These are phyloP conservation scores for Saturnispora galanensis DNA, from an alignment of 805 yeast genomes.

Conservation along the genomic window DNA sequence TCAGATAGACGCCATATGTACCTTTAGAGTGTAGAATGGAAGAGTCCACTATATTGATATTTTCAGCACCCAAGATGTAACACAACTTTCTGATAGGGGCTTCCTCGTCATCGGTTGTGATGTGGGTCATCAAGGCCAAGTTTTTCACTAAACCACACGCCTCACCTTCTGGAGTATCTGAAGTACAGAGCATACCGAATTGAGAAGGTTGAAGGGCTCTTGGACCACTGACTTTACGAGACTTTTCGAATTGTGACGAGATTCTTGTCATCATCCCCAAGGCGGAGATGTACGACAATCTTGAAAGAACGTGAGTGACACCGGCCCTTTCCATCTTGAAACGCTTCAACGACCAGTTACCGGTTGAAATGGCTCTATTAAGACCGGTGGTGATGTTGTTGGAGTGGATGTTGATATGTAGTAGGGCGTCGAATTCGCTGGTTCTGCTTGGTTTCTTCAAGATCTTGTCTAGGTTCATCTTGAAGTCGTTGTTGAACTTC, in stretches of 20 bases:
- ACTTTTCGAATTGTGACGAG: conserved; percentile 96
- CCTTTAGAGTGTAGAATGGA: conserved; percentile 66
- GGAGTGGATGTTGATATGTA: conserved; percentile 84
- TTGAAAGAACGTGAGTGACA: conserved; percentile 90
- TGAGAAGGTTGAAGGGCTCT: conserved; percentile 98
- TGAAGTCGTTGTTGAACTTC: conserved; percentile 90
- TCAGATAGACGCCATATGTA: conserved; percentile 79
- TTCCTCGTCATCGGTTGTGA: conserved; percentile 96
- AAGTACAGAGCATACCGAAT: conserved; percentile 97
- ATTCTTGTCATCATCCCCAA: conserved; percentile 99
- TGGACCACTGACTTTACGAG: conserved; percentile 96
- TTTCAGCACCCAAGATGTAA: conserved; percentile 80
- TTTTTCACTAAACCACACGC: conserved; percentile 98
- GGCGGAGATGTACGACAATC: conserved; percentile 88
- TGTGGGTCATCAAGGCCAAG: conserved; percentile 95
- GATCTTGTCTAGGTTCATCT: conserved; percentile 87
- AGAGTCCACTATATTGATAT: conserved; percentile 70
- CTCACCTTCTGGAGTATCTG: conserved; percentile 99
- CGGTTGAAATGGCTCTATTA: conserved; percentile 95
- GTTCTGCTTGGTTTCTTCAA: conserved; percentile 91
- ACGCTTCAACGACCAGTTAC: conserved; percentile 97
- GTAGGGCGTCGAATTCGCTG: conserved; percentile 86
- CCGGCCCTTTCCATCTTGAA: conserved; percentile 99
- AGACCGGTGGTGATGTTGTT: conserved; percentile 89
- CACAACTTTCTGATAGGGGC: conserved; percentile 74